Percentiles rank a stretch among this genome's conserved stretches.
Evolutionary conservation across 768 basidiomycete species (phyloP).

Genomic region (Suillus bovinus): DNA sequence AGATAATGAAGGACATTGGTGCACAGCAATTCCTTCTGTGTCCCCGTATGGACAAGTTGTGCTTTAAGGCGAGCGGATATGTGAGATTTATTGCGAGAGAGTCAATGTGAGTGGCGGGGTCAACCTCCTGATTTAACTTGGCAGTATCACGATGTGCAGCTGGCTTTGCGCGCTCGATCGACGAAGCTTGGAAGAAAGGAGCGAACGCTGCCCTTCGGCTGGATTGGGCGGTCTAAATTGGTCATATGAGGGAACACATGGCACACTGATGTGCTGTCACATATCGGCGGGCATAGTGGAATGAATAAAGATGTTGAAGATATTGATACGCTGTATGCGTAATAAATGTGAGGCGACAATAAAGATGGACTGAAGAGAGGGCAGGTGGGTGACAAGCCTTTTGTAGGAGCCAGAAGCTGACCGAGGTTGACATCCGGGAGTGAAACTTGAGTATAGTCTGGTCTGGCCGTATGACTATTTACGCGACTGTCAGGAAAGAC

Average conservation of each 20-base stretch:
- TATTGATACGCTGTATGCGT: not conserved
- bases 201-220: not conserved
- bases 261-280: not conserved
- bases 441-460: not conserved
- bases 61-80: not conserved
- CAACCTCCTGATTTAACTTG: not conserved
- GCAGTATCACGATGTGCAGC: not conserved
- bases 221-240: not conserved
- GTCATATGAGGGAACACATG: not conserved
- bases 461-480: not conserved
- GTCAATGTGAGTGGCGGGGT: not conserved
- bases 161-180: not conserved
- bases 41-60: not conserved
- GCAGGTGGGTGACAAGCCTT: not conserved
- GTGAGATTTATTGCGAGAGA: not conserved
- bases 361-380: not conserved
- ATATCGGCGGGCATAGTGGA: not conserved
- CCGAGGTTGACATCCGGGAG: slow-evolving; percentile 1
- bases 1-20: no score
- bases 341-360: not conserved
- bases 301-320: not conserved
- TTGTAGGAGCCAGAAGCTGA: not conserved
- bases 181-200: slow-evolving; percentile 2
- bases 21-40: no score
- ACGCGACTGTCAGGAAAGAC: not conserved